Evolutionary conservation across 371 early-diverging fungal species (phyloP).

Genomic region (Amoeboaphelidium protococcarum): DNA sequence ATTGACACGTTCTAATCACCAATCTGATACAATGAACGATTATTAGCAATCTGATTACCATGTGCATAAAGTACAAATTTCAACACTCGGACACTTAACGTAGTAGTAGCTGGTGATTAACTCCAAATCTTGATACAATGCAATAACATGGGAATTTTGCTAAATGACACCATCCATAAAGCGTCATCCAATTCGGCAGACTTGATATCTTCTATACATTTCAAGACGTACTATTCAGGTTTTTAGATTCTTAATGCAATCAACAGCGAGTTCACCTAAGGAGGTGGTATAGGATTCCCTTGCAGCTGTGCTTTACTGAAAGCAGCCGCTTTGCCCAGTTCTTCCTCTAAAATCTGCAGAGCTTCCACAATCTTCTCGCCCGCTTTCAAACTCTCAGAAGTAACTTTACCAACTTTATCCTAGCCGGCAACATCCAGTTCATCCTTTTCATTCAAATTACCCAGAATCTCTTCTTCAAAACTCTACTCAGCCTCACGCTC

Average conservation of each 20-base stretch:
- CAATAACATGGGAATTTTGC: constrained; percentile 40
- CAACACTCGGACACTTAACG: no score
- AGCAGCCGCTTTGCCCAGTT: constrained; percentile 15
- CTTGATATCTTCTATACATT: constrained; percentile 37
- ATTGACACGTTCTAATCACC: no score
- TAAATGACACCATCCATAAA: constrained; percentile 54
- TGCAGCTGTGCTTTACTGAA: constrained; percentile 8
- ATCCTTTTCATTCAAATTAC: constrained; percentile 6
- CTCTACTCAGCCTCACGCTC: constrained; percentile 72
- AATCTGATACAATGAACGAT: no score
- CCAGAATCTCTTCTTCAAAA: constrained; percentile 25
- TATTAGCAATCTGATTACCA: no score
- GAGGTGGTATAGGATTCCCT: constrained; percentile 20
- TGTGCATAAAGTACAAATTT: no score
- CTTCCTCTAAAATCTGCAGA: constrained; percentile 54
- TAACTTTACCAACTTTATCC: constrained; percentile 40
- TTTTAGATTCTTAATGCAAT: constrained; percentile 28
- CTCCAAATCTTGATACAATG: constrained; percentile 45
- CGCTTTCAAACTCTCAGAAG: constrained; percentile 66
- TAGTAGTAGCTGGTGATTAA: no score
- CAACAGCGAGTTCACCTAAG: constrained; percentile 32
- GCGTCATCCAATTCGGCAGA: constrained; percentile 66
- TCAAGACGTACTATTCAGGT: constrained; percentile 54
- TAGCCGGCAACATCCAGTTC: background rate
- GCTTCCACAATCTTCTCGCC: constrained; percentile 78